Evolutionary conservation across 1,284 basidiomycete species (phyloP).

Genomic region (Thecaphora thlaspeos): DNA sequence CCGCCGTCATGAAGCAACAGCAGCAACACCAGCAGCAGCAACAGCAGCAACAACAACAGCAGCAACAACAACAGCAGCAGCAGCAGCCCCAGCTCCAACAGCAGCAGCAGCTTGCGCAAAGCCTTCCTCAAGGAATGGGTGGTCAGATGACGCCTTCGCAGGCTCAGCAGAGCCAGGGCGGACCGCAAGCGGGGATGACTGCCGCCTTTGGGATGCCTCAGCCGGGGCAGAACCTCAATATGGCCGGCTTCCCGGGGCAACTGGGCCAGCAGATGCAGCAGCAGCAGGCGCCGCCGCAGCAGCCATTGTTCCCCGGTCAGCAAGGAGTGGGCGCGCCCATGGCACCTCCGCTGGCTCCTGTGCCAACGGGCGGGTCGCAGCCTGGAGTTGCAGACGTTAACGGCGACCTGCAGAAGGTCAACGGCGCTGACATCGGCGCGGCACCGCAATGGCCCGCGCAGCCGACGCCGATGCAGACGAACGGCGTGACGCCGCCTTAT

Average conservation of each 20-base stretch:
- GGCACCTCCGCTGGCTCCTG: no score
- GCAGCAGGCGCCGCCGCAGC: no score
- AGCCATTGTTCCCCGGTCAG: no score
- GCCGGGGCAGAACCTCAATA: not conserved
- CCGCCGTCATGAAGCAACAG: slow-evolving; percentile 2
- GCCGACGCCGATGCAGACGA: slow-evolving; percentile 22
- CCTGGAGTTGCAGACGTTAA: slow-evolving; percentile 15
- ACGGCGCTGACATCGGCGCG: slow-evolving; percentile 10
- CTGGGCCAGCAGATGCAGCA: slow-evolving; percentile 4
- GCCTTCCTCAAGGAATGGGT: not conserved
- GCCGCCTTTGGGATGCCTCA: not conserved
- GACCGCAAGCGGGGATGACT: not conserved
- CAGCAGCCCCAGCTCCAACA: not conserved
- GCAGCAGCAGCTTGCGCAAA: not conserved
- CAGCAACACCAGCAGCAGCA: slow-evolving; percentile 4
- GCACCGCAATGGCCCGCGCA: slow-evolving; percentile 27
- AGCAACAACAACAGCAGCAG: not conserved
- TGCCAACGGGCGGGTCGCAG: not conserved
- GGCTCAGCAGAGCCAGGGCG: not conserved
- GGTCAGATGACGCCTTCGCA: not conserved
- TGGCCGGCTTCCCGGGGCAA: not conserved
- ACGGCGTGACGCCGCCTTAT: slow-evolving; percentile 5
- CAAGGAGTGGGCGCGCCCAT: no score
- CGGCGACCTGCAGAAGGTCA: slow-evolving; percentile 3
- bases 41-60: slow-evolving; percentile 4